Conservation (phyloP, 768 basidiomycete species). For the Pholiota molesta region DNA sequence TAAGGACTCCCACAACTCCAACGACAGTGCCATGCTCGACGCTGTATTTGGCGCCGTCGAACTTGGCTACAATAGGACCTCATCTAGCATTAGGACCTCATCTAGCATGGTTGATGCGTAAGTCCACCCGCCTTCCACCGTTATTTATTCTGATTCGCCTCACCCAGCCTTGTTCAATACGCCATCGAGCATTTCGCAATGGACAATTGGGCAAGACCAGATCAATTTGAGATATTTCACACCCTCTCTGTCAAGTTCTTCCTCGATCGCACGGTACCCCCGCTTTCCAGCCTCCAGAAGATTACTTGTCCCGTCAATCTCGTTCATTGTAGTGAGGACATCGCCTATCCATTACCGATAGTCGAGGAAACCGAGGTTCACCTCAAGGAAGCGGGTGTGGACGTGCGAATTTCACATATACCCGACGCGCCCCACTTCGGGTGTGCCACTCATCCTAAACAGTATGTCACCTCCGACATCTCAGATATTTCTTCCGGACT, state of each 20-base stretch:
- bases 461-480: constrained; percentile 23
- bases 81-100: constrained; percentile 22
- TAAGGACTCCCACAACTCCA: constrained; percentile 20
- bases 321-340: constrained; percentile 36
- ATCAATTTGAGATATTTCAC: constrained; percentile 33
- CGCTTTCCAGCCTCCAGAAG: constrained; percentile 24
- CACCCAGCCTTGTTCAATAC: constrained; percentile 25
- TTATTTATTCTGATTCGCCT: background rate
- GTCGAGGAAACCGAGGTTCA: constrained; percentile 27
- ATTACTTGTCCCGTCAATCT: constrained; percentile 35
- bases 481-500: background rate
- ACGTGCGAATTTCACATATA: constrained; percentile 28
- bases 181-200: constrained; percentile 24
- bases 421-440: constrained; percentile 40
- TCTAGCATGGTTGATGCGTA: constrained; percentile 31
- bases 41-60: constrained; percentile 33
- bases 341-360: constrained; percentile 35
- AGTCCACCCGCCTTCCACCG: constrained; percentile 8
- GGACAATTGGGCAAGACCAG: constrained; percentile 25
- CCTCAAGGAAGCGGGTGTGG: constrained; percentile 29
- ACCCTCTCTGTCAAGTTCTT: constrained; percentile 37
- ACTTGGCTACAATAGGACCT: constrained; percentile 33
- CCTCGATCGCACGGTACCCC: constrained; percentile 26
- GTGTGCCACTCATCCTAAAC: constrained; percentile 32
- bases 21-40: constrained; percentile 28